A percentile compares a stretch with the other conserved stretches of the same genome.
phyloP scores from a whole-genome alignment of 352 stramenopile species.

The Phytophthora colocasiae region DNA sequence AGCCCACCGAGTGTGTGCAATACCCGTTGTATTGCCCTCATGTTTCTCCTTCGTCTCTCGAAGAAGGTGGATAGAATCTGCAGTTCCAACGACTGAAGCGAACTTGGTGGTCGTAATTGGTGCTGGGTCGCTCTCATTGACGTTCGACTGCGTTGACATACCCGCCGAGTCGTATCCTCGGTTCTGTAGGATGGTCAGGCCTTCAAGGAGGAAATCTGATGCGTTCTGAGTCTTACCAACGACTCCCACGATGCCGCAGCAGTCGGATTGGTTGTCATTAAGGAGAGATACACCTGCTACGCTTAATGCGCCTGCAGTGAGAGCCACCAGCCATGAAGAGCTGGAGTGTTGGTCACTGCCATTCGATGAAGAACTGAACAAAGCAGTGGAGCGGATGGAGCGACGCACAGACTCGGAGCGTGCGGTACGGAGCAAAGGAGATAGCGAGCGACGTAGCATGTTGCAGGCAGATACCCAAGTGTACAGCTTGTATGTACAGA shows the following conservation, averaged over 20 bases:
- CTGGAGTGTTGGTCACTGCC: constrained; percentile 7
- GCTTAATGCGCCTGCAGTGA: constrained; percentile 26
- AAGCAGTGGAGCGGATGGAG: constrained; percentile 10
- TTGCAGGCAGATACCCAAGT: constrained; percentile 9
- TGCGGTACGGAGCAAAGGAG: constrained; percentile 12
- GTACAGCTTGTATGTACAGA: no score
- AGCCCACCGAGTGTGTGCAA: constrained; percentile 99
- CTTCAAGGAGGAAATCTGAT: constrained; percentile 85
- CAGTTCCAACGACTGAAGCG: constrained; percentile 90
- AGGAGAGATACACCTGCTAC: constrained; percentile 12
- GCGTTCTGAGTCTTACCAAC: constrained; percentile 74
- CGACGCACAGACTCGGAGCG: constrained; percentile 8
- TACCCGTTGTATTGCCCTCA: constrained; percentile 93
- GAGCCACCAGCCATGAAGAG: constrained; percentile 23
- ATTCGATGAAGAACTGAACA: neutral
- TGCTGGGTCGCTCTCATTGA: constrained; percentile 37
- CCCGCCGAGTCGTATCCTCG: constrained; percentile 98
- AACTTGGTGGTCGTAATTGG: constrained; percentile 95
- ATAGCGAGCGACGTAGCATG: constrained; percentile 33
- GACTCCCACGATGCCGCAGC: constrained; percentile 84
- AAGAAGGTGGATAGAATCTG: constrained; percentile 93
- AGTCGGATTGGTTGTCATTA: constrained; percentile 32
- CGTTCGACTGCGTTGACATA: constrained; percentile 92
- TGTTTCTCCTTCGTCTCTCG: constrained; percentile 78
- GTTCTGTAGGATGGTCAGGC: constrained; percentile 93